Base-by-base conservation (phyloP, 768 basidiomycete genomes). In the Collybiopsis confluens region DNA sequence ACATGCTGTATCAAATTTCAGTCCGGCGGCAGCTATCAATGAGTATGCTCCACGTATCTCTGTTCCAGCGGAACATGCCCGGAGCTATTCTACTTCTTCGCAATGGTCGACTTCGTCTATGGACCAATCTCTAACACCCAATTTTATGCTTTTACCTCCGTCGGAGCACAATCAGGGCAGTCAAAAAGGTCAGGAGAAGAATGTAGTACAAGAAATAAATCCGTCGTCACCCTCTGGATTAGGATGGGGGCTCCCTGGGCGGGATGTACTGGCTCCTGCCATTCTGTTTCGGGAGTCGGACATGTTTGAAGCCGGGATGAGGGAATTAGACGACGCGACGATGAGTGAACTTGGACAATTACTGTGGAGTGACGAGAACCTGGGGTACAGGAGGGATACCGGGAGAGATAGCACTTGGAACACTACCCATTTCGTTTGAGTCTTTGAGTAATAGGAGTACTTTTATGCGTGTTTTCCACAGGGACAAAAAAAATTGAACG, bases 271-370 rank as follows among this genome's bases (percentile, higher is more conserved):
- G 13, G 41, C 52, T 9, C 52, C 52, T 4, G 35, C 28, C n/a
- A 43, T 54, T 15, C 43, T 54, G 5, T 54, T 54, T 35, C 24
- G 52, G 9, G 52, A 54, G 27, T 30, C 41, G 24, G 52, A 43
- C 10, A 54, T 54, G 41, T 54, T 54, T 35, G 41, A 33, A 9
- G 52, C 50, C n/a, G 38, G 50, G 23, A 41, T 44, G 23, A 54
- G 35, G 37, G 35, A 45, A n/a, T 33, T 54, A 20, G 52, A 54
- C 30, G 52, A 54, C 16, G 44, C 20, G 2, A 54, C 52, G 4
- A 54, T 54, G 41, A 38, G 27, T 15, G 52, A 54, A 33, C 33
- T 54, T 27, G 52, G 52, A 11, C 52, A 54, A n/a, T 28, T 54
- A 27, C 33, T 54, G 8, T 54, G 44, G 42, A 54, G 52, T 16